These are phyloP conservation scores for Yamadazyma pseudoaaseri DNA, from an alignment of 1,139 yeast genomes.

Conservation along the genomic window DNA sequence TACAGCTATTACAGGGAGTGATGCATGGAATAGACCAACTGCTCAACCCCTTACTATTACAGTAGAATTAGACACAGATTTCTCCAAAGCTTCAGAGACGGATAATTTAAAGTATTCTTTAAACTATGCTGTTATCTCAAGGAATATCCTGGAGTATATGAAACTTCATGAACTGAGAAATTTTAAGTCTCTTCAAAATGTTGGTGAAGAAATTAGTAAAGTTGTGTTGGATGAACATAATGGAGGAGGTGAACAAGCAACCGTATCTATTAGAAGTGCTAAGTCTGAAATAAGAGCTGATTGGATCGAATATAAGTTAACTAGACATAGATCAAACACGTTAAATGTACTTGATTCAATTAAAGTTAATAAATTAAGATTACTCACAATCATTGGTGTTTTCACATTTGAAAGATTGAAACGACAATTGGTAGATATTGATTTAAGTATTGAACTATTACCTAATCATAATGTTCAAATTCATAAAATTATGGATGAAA, in stretches of 20 bases:
- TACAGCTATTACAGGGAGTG: conserved; percentile 68
- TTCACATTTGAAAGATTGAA: conserved; percentile 84
- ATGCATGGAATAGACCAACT: conserved; percentile 71
- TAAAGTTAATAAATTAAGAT: conserved; percentile 49
- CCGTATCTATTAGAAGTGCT: conserved; percentile 45
- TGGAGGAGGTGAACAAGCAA: conserved; percentile 53
- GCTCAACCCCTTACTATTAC: conserved; percentile 69
- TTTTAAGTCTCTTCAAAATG: conserved; percentile 51
- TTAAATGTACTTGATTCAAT: conserved; percentile 36
- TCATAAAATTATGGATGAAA: conserved; percentile 42
- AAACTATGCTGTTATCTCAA: conserved; percentile 81
- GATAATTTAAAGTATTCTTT: conserved; percentile 81
- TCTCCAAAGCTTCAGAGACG: conserved; percentile 64
- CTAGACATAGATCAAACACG: conserved; percentile 23
- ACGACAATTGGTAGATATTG: conserved; percentile 71
- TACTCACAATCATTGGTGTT: conserved; percentile 83
- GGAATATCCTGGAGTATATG: conserved; percentile 56
- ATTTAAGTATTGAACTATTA: conserved; percentile 46
- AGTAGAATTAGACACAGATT: conserved; percentile 63
- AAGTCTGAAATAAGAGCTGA: conserved; percentile 61
- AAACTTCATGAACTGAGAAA: conserved; percentile 42
- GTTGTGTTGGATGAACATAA: conserved; percentile 47
- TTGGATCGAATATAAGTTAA: conserved; percentile 37
- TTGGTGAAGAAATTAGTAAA: conserved; percentile 55
- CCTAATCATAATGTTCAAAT: conserved; percentile 33